Evolutionary conservation across 768 basidiomycete genomes (phyloP), one percentile per base, ranked within the genome.

Genomic region (Termitomyces sp.): DNA sequence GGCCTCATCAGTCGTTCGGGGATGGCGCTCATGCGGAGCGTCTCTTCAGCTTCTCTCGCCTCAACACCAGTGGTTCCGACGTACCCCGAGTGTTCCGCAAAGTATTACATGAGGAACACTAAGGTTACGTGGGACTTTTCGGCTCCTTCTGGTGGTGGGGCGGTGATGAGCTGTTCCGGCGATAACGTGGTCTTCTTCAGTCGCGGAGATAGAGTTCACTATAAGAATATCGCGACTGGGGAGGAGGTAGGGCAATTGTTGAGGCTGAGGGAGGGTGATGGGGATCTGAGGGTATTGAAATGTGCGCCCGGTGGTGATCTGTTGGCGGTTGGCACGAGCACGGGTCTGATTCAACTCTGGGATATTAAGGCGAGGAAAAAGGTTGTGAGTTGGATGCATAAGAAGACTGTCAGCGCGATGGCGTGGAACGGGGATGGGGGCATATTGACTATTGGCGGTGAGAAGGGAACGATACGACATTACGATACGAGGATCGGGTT

Each of bases 271-370:
- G 81, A 81, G 29, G 75, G 70, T 55, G 72, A 77, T 43, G 85
- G 85, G 1, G 73, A 77, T 52, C 65, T 85, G 58, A 74, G 73
- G 20, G 70, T 79, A 5, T 69, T 86, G 46, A 75, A 36, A 5
- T 53, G 50, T 36, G 50, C 50, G 10, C 58, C 50, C 36, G 15
- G n/a, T 29, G 56, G 56, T 5, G 75, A 80, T 42, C 61, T 81
- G 50, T 75, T 92, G 37, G 88, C 88, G 1, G 70, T 91, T 17
- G 85, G 83, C 1, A 86, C 86, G 9, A 80, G 80, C 59, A 80
- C 77, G 29, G 91, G 90, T 2, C 73, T 80, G 12, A 77, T 93
- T 15, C 88, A 91, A 72, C 76, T 92, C 12, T 93, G 89, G 87
- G 91, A 93, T 66, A 72, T 84, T 47, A 78, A 80, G 57, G 72